phyloP scores from a whole-genome alignment of 768 basidiomycete genomes.

The Piloderma croceum region DNA sequence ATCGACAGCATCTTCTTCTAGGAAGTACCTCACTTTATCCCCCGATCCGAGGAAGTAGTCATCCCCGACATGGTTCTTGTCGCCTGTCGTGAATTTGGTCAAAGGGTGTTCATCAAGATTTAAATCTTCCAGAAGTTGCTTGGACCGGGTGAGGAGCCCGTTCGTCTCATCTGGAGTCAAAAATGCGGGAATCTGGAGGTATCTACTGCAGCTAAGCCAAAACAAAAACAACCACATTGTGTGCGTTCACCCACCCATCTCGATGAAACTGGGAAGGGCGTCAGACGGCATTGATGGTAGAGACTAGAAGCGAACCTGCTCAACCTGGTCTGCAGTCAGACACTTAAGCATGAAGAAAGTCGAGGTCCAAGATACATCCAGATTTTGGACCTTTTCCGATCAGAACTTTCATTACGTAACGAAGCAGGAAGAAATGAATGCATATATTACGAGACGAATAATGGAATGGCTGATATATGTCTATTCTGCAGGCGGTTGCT shows the following conservation, averaged over 20 bases:
- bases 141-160: constrained; percentile 64
- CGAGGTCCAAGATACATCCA: too few species aligned
- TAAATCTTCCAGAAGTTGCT: constrained; percentile 75
- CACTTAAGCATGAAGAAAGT: background rate
- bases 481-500: too few species aligned
- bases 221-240: constrained; percentile 6
- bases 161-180: constrained; percentile 51
- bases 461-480: too few species aligned
- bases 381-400: too few species aligned
- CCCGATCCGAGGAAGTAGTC: constrained; percentile 90
- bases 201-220: constrained; percentile 38
- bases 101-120: constrained; percentile 72
- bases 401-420: too few species aligned
- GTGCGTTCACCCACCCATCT: constrained; percentile 42
- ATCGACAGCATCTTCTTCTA: constrained; percentile 85
- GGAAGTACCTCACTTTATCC: constrained; percentile 93
- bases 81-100: constrained; percentile 88
- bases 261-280: constrained; percentile 42
- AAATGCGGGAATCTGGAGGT: constrained; percentile 75
- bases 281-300: constrained; percentile 2
- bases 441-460: too few species aligned
- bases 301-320: constrained; percentile 4
- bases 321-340: background rate
- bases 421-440: too few species aligned
- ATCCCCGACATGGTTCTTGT: constrained; percentile 78